Percentiles rank a stretch among this genome's conserved stretches.
phyloP scores from a whole-genome alignment of 345 rosid species.

The Diplotaxis tenuifolia region DNA sequence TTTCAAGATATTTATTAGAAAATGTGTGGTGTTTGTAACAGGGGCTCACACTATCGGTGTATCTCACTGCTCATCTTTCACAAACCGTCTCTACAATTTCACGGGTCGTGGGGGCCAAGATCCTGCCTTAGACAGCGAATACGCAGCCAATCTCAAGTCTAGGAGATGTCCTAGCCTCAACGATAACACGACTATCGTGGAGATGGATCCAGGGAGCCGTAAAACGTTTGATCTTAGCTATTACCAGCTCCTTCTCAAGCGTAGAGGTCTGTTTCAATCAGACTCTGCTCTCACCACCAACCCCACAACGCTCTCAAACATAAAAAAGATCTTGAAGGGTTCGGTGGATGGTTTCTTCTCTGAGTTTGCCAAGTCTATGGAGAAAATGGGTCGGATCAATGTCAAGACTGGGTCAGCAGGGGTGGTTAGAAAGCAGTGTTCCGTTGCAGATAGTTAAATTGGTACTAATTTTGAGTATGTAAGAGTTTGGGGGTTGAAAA shows the following conservation, averaged over 20 bases:
- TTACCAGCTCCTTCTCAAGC: constrained; percentile 52
- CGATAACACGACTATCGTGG: constrained; percentile 65
- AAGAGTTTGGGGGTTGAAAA: constrained; percentile 19
- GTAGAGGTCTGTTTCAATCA: constrained; percentile 76
- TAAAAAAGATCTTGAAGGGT: constrained; percentile 53
- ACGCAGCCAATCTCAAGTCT: constrained; percentile 70
- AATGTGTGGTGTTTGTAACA: constrained; percentile 24
- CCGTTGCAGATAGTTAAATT: constrained; percentile 51
- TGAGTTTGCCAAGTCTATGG: constrained; percentile 72
- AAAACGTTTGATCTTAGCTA: constrained; percentile 73
- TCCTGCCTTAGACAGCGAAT: constrained; percentile 68
- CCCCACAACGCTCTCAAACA: constrained; percentile 45
- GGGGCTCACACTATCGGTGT: constrained; percentile 87
- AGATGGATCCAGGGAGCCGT: constrained; percentile 84
- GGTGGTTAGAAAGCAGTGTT: constrained; percentile 69
- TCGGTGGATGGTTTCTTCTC: constrained; percentile 48
- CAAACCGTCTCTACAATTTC: constrained; percentile 71
- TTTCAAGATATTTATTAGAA: background rate
- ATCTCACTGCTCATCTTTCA: constrained; percentile 64
- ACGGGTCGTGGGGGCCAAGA: constrained; percentile 65
- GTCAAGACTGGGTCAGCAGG: constrained; percentile 70
- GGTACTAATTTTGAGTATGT: background rate
- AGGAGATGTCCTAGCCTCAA: constrained; percentile 54
- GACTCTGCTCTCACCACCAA: constrained; percentile 69
- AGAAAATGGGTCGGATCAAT: constrained; percentile 70